Percentiles rank a stretch among this genome's conserved stretches.
Conservation (phyloP, 2,329 filamentous ascomycete species). For the Ustilaginoidea virens region DNA sequence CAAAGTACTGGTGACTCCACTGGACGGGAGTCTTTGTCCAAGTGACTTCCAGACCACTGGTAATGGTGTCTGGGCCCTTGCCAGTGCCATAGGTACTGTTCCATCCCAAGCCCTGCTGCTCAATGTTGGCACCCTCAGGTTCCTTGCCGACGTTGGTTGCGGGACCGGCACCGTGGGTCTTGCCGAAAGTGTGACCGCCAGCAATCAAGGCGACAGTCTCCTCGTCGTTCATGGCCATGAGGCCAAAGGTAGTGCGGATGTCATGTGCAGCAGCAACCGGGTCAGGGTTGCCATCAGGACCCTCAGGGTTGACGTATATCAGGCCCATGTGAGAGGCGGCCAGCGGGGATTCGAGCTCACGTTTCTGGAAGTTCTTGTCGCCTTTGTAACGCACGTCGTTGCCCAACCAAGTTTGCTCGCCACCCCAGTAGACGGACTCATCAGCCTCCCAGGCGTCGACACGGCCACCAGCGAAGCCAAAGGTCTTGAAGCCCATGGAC, state of each 20-base stretch:
- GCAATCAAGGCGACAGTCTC: slow-evolving; percentile 70
- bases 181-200: slow-evolving; percentile 66
- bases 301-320: slow-evolving; percentile 73
- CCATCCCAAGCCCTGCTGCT: slow-evolving; percentile 61
- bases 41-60: slow-evolving; percentile 61
- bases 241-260: slow-evolving; percentile 58
- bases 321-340: slow-evolving; percentile 54
- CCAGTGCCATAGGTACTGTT: slow-evolving; percentile 46
- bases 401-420: slow-evolving; percentile 58
- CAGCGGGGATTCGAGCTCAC: slow-evolving; percentile 52
- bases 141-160: slow-evolving; percentile 49
- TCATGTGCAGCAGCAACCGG: slow-evolving; percentile 53
- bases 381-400: slow-evolving; percentile 54
- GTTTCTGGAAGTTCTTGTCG: slow-evolving; percentile 36
- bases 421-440: slow-evolving; percentile 64
- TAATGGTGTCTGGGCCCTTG: slow-evolving; percentile 59
- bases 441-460: slow-evolving; percentile 61
- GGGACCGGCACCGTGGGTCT: slow-evolving; percentile 61
- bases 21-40: slow-evolving; percentile 65
- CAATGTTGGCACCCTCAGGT: slow-evolving; percentile 48
- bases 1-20: slow-evolving; percentile 61
- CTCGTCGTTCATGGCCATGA: slow-evolving; percentile 74
- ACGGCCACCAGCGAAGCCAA: slow-evolving; percentile 60
- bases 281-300: slow-evolving; percentile 57
- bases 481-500: slow-evolving; percentile 58